phyloP scores from a whole-genome alignment of 331 rosid genomes.

The Stylosanthes scabra region DNA sequence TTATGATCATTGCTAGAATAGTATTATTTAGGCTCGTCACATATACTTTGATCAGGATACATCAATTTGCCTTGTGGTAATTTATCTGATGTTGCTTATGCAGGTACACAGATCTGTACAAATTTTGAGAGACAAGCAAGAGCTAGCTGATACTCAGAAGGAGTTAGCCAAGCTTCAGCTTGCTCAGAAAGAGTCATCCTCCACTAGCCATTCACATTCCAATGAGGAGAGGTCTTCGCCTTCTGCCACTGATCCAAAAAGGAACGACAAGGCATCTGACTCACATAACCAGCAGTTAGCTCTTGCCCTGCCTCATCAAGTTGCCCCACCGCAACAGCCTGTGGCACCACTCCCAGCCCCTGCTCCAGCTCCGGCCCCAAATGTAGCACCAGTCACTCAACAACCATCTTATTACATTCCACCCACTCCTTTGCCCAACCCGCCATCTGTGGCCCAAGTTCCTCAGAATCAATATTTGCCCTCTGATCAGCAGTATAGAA shows the following conservation, averaged over 20 bases:
- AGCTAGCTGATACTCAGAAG: constrained; percentile 85
- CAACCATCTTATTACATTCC: constrained; percentile 65
- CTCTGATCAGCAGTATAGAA: constrained; percentile 63
- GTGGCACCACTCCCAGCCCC: constrained; percentile 41
- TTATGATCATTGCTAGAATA: background rate
- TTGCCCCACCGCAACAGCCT: constrained; percentile 63
- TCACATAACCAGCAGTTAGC: constrained; percentile 73
- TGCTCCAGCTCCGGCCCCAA: constrained; percentile 43
- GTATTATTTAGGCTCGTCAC: background rate
- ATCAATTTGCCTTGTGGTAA: background rate
- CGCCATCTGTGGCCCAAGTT: constrained; percentile 48
- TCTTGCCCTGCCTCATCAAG: constrained; percentile 76
- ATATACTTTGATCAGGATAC: background rate
- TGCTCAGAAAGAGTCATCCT: constrained; percentile 69
- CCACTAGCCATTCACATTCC: constrained; percentile 58
- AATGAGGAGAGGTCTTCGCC: constrained; percentile 67
- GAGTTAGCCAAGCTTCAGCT: constrained; percentile 85
- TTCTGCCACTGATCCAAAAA: constrained; percentile 50
- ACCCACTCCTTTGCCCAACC: constrained; percentile 56
- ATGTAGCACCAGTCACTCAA: constrained; percentile 52
- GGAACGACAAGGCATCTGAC: constrained; percentile 59
- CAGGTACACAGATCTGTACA: constrained; percentile 93
- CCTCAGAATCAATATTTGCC: constrained; percentile 65
- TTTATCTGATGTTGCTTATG: constrained; percentile 35
- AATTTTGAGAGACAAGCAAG: constrained; percentile 89